Evolutionary conservation across 2,329 filamentous ascomycete genomes (phyloP), one percentile per base, ranked within the genome.

Genomic region (Pyrenophora teres): DNA sequence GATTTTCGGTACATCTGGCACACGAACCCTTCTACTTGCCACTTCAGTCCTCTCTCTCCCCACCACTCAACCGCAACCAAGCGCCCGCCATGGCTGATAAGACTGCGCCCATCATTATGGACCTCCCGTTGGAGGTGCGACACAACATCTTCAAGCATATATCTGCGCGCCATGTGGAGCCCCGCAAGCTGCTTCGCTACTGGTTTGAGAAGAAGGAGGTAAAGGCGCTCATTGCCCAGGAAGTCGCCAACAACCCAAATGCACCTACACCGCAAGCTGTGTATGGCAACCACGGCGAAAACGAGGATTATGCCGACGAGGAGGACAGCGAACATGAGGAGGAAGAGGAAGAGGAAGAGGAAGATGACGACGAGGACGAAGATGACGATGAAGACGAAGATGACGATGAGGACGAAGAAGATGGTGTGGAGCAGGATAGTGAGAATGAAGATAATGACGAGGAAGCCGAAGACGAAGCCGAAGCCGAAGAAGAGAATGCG

Each of bases 201-300:
- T 74, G 70, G 70, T 72, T 74, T 50, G 71, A 73, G 60, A 71
- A 64, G 61, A 57, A 60, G 39, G 70, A 73, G 18, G 37, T 65
- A 36, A 58, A 57, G 27, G 47, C 59, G 46, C 38, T 52, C 6
- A 52, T 62, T 5, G 63, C 60, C 12, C 27, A 59, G 23, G 16
- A 53, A 3, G 40, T 35, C 8, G 48, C 49, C 15, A 15, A 48
- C 38, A 38, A 64, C 39, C 59, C 64, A 5, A 40, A 40, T n/a
- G 49, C 40, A 3, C 46, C 50, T 7, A 43, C 44, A 19, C 52
- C 61, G 16, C 35, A 36, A 5, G 44, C 56, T 3, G 40, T 52
- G 15, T 55, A 62, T 45, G 44, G 48, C 40, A 31, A 56, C 13
- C 42, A 60, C 13, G 45, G 46, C 3, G 27, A 30, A 3, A 12